A percentile compares a stretch with the other conserved stretches of the same genome.
Conservation (phyloP, 2,329 filamentous ascomycete genomes). For the Clarireedia homoeocarpa region DNA sequence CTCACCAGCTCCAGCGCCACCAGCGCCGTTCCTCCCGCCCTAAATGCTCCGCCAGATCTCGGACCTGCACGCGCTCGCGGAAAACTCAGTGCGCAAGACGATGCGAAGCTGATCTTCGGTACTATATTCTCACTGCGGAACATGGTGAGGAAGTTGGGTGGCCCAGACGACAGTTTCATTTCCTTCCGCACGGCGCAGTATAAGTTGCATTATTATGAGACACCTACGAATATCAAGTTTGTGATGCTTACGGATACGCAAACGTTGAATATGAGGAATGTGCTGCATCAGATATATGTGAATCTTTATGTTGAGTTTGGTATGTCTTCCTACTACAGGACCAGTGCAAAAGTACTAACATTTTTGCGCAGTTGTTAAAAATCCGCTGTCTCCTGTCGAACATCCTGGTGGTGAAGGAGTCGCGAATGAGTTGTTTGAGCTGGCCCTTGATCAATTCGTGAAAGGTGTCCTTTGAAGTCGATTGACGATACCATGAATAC, state of each 20-base stretch:
- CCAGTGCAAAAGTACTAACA: slow-evolving; percentile 1
- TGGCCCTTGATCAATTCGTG: slow-evolving; percentile 71
- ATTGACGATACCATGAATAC: not conserved
- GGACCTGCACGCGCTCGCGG: slow-evolving; percentile 26
- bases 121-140: slow-evolving; percentile 94
- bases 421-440: slow-evolving; percentile 62
- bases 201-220: slow-evolving; percentile 99
- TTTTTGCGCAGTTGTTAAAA: slow-evolving; percentile 54
- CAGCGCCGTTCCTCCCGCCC: slow-evolving; percentile 31
- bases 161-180: slow-evolving; percentile 89
- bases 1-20: slow-evolving; percentile 39
- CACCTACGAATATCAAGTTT: slow-evolving; percentile 88
- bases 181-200: slow-evolving; percentile 90
- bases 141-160: slow-evolving; percentile 92
- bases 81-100: slow-evolving; percentile 52
- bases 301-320: slow-evolving; percentile 96
- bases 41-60: slow-evolving; percentile 23
- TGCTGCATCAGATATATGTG: slow-evolving; percentile 96
- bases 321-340: slow-evolving; percentile 34
- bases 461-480: slow-evolving; percentile 44
- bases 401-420: slow-evolving; percentile 63
- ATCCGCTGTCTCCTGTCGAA: slow-evolving; percentile 60
- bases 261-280: slow-evolving; percentile 84
- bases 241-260: slow-evolving; percentile 92
- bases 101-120: slow-evolving; percentile 95